A percentile compares a stretch with the other conserved stretches of the same genome.
These are phyloP conservation scores for Aspergillus sp. DNA, from an alignment of 2,329 filamentous ascomycete species.

Conservation along the genomic window DNA sequence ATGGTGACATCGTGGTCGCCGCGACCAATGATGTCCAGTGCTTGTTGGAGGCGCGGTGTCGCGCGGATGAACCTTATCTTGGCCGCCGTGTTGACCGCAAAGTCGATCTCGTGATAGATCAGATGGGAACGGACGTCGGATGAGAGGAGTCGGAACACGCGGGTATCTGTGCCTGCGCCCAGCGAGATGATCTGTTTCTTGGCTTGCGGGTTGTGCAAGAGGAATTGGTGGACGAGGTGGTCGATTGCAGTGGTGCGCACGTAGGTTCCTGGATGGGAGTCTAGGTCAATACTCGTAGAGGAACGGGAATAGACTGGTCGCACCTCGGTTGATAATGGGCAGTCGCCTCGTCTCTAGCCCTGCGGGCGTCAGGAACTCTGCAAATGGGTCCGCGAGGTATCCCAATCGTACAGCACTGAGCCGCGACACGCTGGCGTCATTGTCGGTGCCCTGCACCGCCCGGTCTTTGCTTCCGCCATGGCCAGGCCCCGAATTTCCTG, in stretches of 20 bases:
- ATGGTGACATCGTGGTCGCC: constrained; percentile 32
- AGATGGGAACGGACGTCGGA: constrained; percentile 48
- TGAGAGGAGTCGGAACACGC: constrained; percentile 72
- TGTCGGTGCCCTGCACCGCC: constrained; percentile 84
- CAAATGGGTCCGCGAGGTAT: constrained; percentile 81
- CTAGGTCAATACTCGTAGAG: neutral
- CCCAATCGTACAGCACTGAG: constrained; percentile 83
- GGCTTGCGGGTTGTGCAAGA: constrained; percentile 43
- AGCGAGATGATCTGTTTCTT: constrained; percentile 79
- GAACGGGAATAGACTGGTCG: neutral
- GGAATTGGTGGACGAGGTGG: constrained; percentile 69
- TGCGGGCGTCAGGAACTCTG: constrained; percentile 63
- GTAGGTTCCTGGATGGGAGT: constrained; percentile 70
- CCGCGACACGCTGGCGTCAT: constrained; percentile 84
- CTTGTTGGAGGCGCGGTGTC: constrained; percentile 29
- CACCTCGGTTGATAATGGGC: constrained; percentile 92
- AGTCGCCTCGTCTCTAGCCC: constrained; percentile 60
- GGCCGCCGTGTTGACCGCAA: constrained; percentile 66
- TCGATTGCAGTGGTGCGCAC: constrained; percentile 84
- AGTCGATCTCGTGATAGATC: constrained; percentile 91
- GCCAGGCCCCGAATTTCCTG: constrained; percentile 16
- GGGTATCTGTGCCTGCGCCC: constrained; percentile 90
- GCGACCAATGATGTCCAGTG: constrained; percentile 26
- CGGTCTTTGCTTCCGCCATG: constrained; percentile 58
- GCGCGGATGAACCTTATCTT: constrained; percentile 56